Conservation (phyloP, 768 basidiomycete species). For the Boletus coccyginus region DNA sequence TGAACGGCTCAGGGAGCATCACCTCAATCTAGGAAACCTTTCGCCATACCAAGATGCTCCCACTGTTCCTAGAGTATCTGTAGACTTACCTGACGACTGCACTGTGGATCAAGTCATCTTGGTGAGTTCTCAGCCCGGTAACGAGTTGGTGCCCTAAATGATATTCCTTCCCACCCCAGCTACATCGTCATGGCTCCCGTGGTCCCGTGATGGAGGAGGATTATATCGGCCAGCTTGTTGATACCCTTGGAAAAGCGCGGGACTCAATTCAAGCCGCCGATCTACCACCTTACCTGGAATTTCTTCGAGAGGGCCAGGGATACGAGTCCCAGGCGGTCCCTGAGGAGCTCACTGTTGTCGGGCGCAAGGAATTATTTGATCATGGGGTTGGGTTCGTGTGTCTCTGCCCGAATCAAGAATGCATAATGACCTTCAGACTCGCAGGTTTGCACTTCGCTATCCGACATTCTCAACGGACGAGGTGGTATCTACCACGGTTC, state of each 20-base stretch:
- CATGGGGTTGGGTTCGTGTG: slow-evolving; percentile 37
- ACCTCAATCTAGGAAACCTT: slow-evolving; percentile 31
- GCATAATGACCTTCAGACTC: neutral
- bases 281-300: slow-evolving; percentile 33
- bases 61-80: slow-evolving; percentile 24
- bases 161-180: slow-evolving; percentile 18
- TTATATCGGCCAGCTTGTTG: slow-evolving; percentile 32
- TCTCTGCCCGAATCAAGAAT: neutral
- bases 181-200: slow-evolving; percentile 43
- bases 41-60: slow-evolving; percentile 38
- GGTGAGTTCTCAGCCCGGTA: slow-evolving; percentile 20
- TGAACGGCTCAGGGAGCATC: neutral
- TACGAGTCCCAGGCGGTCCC: slow-evolving; percentile 33
- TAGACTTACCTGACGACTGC: slow-evolving; percentile 37
- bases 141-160: neutral
- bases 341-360: slow-evolving; percentile 36
- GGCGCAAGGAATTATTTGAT: slow-evolving; percentile 38
- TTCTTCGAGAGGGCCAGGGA: slow-evolving; percentile 32
- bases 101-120: slow-evolving; percentile 40
- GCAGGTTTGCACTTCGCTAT: slow-evolving; percentile 22
- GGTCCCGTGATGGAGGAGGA: slow-evolving; percentile 29
- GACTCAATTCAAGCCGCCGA: slow-evolving; percentile 25
- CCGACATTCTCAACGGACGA: slow-evolving; percentile 16
- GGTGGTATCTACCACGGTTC: slow-evolving; percentile 10
- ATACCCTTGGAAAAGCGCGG: slow-evolving; percentile 26